Percentiles rank a stretch among this genome's conserved stretches.
Conservation (phyloP, 495 filamentous ascomycete genomes). For the Pyrenopolyporus hunteri region DNA sequence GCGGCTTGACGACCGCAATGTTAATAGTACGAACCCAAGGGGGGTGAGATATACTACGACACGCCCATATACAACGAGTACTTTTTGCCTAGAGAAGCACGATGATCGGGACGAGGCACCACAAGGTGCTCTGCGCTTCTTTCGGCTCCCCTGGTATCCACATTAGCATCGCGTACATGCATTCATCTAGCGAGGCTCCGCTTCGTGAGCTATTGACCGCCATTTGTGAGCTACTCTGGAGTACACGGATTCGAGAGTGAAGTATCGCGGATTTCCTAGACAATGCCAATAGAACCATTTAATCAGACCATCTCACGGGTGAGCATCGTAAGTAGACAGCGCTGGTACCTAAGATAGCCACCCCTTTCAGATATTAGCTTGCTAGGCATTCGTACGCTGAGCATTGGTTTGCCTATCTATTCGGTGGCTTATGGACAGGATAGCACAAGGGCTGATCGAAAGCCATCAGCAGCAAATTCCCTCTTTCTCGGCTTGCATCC, state of each 20-base stretch:
- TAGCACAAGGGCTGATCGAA: neutral
- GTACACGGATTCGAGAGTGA: neutral
- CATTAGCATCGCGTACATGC: conserved; percentile 17
- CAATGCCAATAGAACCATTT: neutral
- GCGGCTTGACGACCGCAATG: neutral
- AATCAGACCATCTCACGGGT: neutral
- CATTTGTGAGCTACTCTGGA: conserved; percentile 4
- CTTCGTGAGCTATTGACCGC: conserved; percentile 19
- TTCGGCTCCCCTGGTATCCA: conserved; percentile 18
- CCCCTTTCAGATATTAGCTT: neutral
- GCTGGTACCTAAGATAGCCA: neutral
- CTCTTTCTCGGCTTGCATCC: neutral
- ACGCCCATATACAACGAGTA: conserved; percentile 5
- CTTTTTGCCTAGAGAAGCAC: neutral
- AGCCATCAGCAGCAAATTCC: neutral
- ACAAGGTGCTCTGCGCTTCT: neutral
- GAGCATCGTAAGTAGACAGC: conserved; percentile 1
- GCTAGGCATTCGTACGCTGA: neutral
- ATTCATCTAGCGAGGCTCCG: conserved; percentile 20
- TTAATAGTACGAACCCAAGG: neutral
- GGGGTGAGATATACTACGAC: conserved; percentile 4
- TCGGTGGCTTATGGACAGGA: neutral
- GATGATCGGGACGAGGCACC: conserved; percentile 5
- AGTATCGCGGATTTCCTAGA: conserved; percentile 1
- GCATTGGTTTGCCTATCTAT: neutral